These are phyloP conservation scores for Typha latifolia DNA, from an alignment of 176 grass and related monocot species.

Conservation along the genomic window DNA sequence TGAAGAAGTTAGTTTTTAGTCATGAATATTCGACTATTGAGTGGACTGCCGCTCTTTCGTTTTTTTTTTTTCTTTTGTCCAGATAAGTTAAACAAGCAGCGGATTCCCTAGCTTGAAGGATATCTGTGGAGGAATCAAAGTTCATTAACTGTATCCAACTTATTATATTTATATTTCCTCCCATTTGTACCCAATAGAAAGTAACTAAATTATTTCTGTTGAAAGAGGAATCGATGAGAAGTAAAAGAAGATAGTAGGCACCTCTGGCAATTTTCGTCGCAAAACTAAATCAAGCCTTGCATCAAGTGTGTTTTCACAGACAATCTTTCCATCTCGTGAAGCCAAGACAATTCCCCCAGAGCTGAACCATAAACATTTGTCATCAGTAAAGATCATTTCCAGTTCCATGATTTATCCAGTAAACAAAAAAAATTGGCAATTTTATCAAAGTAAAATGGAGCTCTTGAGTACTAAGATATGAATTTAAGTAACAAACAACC, in stretches of 20 bases:
- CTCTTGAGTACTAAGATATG: neutral
- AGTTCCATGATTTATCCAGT: neutral
- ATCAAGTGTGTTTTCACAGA: conserved; percentile 86
- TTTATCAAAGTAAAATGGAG: neutral
- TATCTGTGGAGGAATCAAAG: too few species aligned
- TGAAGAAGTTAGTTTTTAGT: too few species aligned
- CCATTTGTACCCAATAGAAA: neutral
- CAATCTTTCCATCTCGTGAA: conserved; percentile 80
- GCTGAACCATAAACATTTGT: conserved; percentile 26
- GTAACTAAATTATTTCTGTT: conserved; percentile 9
- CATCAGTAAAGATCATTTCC: conserved; percentile 4
- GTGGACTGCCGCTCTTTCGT: too few species aligned
- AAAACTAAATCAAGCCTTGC: conserved; percentile 71
- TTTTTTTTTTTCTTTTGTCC: too few species aligned
- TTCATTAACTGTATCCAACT: neutral
- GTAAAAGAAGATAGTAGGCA: conserved; percentile 10
- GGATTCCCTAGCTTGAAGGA: too few species aligned
- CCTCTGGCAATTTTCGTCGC: conserved; percentile 85
- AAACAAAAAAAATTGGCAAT: conserved; percentile 3
- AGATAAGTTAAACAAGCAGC: too few species aligned
- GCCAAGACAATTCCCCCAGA: conserved; percentile 81
- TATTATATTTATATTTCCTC: neutral
- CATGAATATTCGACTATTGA: too few species aligned
- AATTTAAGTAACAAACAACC: neutral
- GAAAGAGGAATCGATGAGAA: neutral